phyloP scores from a whole-genome alignment of 352 stramenopile species.

The Thalassiosira livingstoniorum region DNA sequence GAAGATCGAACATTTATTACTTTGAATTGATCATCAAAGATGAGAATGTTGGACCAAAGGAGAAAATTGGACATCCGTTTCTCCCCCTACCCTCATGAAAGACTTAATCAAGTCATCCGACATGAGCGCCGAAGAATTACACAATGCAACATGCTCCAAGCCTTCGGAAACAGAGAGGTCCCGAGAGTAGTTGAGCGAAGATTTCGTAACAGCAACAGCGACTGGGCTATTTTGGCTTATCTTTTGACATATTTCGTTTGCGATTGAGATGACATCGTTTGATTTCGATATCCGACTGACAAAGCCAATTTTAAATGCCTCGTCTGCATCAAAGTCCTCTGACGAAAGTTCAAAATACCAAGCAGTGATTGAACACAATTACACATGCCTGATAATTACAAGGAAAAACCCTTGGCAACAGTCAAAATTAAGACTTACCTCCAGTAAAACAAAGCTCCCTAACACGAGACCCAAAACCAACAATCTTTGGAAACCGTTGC shows the following conservation, averaged over 20 bases:
- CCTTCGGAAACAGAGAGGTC: conserved; percentile 83
- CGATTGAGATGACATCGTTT: conserved; percentile 46
- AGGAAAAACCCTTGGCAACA: neutral
- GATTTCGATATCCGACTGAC: conserved; percentile 61
- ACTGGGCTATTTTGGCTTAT: conserved; percentile 77
- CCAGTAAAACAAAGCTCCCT: conserved; percentile 78
- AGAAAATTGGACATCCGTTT: conserved; percentile 39
- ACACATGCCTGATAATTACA: conserved; percentile 5
- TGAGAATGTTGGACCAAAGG: conserved; percentile 42
- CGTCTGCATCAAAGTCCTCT: conserved; percentile 66
- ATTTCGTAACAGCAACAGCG: conserved; percentile 81
- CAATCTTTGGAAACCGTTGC: conserved; percentile 79
- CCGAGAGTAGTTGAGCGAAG: conserved; percentile 82
- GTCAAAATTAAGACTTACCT: conserved; percentile 23
- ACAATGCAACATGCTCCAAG: conserved; percentile 79
- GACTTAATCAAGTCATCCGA: conserved; percentile 81
- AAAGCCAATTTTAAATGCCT: conserved; percentile 75
- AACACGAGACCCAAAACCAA: conserved; percentile 70
- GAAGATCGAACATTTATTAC: no score
- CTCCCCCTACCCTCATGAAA: conserved; percentile 49
- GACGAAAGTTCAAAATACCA: neutral
- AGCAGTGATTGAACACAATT: conserved; percentile 1
- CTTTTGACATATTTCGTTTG: conserved; percentile 52
- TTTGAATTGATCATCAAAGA: conserved; percentile 37
- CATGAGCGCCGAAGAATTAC: conserved; percentile 84